Conservation (phyloP, 176 grass and related monocot species). For the Stipa capillata region DNA sequence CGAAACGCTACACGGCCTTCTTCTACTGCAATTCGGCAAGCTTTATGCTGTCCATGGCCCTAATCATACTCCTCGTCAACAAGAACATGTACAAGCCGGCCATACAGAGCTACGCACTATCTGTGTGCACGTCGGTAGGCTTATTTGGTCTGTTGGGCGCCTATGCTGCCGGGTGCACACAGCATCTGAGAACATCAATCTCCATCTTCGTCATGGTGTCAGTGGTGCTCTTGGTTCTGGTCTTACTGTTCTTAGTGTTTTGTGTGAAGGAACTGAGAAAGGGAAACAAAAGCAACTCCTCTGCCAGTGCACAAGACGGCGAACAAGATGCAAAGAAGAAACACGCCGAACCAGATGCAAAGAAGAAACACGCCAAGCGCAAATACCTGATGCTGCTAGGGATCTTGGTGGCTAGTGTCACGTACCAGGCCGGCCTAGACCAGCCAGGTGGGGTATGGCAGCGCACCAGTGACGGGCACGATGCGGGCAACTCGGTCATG, state of each 20-base stretch:
- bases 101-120: not conserved
- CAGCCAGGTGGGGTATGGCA: too few species aligned
- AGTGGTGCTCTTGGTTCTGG: not conserved
- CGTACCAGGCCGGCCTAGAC: too few species aligned
- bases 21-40: conserved; percentile 17
- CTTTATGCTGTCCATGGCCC: not conserved
- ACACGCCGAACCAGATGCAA: too few species aligned
- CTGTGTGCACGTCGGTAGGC: not conserved
- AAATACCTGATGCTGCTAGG: not conserved
- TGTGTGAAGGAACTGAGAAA: too few species aligned
- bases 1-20: not conserved
- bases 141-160: not conserved
- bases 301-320: too few species aligned
- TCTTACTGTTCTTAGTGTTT: not conserved
- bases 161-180: not conserved
- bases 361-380: not conserved
- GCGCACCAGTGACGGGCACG: too few species aligned
- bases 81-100: not conserved
- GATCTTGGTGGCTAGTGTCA: too few species aligned
- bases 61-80: conserved; percentile 11
- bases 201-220: not conserved
- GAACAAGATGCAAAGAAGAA: too few species aligned
- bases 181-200: not conserved
- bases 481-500: too few species aligned
- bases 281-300: too few species aligned